These are phyloP conservation scores for Pythium sp. DNA, from an alignment of 352 stramenopile species.

Conservation along the genomic window DNA sequence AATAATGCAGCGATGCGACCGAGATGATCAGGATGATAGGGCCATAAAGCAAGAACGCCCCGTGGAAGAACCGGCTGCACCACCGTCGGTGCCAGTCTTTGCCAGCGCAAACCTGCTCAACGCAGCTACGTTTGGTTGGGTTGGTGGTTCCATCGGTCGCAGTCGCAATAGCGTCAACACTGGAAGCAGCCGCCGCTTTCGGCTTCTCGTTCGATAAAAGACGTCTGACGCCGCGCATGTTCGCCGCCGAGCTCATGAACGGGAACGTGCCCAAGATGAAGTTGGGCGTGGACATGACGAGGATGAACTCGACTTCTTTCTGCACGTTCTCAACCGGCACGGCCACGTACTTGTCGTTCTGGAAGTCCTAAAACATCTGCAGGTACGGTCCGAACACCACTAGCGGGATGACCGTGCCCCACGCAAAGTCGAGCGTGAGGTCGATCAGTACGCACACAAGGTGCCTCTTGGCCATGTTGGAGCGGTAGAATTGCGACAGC, in stretches of 20 bases:
- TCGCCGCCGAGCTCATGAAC: slow-evolving; percentile 16
- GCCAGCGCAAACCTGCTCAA: neutral
- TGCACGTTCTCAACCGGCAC: slow-evolving; percentile 8
- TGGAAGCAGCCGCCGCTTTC: neutral
- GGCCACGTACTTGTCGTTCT: neutral
- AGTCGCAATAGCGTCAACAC: neutral
- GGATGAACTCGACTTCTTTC: slow-evolving; percentile 20
- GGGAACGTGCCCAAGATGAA: slow-evolving; percentile 21
- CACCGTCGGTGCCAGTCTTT: neutral
- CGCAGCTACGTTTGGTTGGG: neutral
- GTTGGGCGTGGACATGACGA: slow-evolving; percentile 19
- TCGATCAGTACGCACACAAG: neutral
- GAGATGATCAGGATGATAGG: slow-evolving; percentile 3
- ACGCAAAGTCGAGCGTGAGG: slow-evolving; percentile 23
- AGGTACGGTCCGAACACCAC: slow-evolving; percentile 20
- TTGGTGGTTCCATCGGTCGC: neutral
- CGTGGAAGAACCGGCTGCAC: neutral
- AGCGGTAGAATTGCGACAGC: neutral
- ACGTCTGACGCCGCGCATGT: slow-evolving; percentile 15
- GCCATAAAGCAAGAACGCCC: slow-evolving; percentile 1
- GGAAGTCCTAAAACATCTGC: slow-evolving; percentile 3
- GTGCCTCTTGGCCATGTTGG: neutral
- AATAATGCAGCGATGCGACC: neutral
- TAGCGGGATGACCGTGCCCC: slow-evolving; percentile 21
- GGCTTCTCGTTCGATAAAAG: slow-evolving; percentile 4